Percentiles rank a stretch among this genome's conserved stretches.
Conservation (phyloP, 345 rosid species). For the Capsella bursapastoris region DNA sequence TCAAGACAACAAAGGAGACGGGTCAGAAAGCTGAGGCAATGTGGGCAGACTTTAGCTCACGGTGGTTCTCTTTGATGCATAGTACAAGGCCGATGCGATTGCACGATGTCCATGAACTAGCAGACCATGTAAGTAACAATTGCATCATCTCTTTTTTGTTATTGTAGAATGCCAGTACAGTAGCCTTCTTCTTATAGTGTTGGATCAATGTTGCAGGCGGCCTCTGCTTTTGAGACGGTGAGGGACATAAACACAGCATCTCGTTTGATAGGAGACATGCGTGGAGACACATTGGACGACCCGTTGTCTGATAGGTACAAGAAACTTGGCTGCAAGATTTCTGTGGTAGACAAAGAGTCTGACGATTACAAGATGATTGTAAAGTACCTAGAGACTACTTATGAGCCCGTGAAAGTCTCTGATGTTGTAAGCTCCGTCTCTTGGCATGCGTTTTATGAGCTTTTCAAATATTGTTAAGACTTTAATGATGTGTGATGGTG, state of each 20-base stretch:
- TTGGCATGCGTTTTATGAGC: too few relatives aligned
- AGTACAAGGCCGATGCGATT: conserved; percentile 69
- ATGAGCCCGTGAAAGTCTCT: conserved; percentile 72
- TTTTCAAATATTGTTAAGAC: background rate
- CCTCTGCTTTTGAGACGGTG: conserved; percentile 65
- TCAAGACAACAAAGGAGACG: conserved; percentile 52
- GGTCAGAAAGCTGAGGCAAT: conserved; percentile 65
- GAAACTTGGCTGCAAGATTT: conserved; percentile 64
- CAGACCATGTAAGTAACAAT: conserved; percentile 60
- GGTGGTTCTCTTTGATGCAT: conserved; percentile 77
- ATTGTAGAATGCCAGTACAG: background rate
- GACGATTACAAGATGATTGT: conserved; percentile 79
- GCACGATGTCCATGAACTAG: conserved; percentile 66
- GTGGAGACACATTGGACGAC: conserved; percentile 71
- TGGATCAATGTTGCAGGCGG: conserved; percentile 52
- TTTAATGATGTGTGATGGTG: background rate
- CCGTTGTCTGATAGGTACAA: conserved; percentile 64
- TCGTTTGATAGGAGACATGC: conserved; percentile 69
- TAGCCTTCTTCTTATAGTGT: background rate
- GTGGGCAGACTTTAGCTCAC: conserved; percentile 78
- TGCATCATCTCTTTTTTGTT: background rate
- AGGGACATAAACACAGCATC: conserved; percentile 75
- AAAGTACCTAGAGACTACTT: conserved; percentile 69
- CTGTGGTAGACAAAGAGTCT: conserved; percentile 59
- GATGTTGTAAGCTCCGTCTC: conserved; percentile 52